Conservation (phyloP, 2,329 filamentous ascomycete species). For the Sporothrix phasma region DNA sequence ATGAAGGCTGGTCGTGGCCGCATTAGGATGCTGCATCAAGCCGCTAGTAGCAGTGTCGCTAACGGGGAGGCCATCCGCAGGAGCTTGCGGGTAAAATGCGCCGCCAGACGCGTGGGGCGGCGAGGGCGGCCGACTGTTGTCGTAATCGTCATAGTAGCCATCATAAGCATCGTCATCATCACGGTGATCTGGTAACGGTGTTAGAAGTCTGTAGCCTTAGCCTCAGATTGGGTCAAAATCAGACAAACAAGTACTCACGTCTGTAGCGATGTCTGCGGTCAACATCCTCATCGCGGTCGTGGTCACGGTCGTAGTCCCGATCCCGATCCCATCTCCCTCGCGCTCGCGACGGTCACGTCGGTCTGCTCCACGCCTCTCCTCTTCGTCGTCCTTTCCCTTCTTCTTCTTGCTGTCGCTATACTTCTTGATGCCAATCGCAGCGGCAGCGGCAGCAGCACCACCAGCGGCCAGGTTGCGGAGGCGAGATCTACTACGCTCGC, state of each 20-base stretch:
- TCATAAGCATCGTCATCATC: slow-evolving; percentile 21
- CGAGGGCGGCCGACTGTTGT: slow-evolving; percentile 29
- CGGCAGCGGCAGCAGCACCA: slow-evolving; percentile 46
- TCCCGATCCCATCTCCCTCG: slow-evolving; percentile 21
- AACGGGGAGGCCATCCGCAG: slow-evolving; percentile 10
- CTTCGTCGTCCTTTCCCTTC: slow-evolving; percentile 29
- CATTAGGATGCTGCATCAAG: slow-evolving; percentile 32
- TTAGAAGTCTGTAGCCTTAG: background rate
- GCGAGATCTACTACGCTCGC: slow-evolving; percentile 40
- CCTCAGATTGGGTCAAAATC: background rate
- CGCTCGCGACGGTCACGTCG: slow-evolving; percentile 19
- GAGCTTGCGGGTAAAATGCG: slow-evolving; percentile 34
- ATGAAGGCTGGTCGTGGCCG: slow-evolving; percentile 24
- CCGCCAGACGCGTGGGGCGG: slow-evolving; percentile 44
- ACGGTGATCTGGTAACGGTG: background rate
- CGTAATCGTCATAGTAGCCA: slow-evolving; percentile 29
- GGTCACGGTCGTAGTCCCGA: slow-evolving; percentile 21
- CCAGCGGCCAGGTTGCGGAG: slow-evolving; percentile 47
- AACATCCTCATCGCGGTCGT: slow-evolving; percentile 23
- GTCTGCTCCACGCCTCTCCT: slow-evolving; percentile 27
- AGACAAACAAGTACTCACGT: background rate
- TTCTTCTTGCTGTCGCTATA: slow-evolving; percentile 41
- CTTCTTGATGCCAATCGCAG: slow-evolving; percentile 53
- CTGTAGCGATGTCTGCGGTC: background rate
- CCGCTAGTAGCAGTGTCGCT: slow-evolving; percentile 11